A percentile compares a stretch with the other conserved stretches of the same genome.
phyloP scores from a whole-genome alignment of 1,284 basidiomycete species.

The Microbotryum lychnidis-dioicae region DNA sequence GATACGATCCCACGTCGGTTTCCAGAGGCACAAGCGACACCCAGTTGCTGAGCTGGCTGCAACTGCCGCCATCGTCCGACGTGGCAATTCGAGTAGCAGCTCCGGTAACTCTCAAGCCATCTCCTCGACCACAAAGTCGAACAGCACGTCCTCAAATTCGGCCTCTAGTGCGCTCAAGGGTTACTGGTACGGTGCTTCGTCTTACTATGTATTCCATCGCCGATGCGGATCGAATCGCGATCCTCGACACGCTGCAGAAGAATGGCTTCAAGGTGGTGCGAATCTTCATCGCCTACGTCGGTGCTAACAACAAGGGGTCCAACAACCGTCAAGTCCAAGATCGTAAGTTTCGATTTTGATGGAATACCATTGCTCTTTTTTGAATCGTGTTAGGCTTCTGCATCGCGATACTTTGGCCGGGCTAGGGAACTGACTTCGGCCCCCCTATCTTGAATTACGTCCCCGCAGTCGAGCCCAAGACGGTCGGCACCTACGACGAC shows the following conservation, averaged over 20 bases:
- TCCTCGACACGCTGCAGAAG: constrained; percentile 33
- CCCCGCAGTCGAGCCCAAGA: constrained; percentile 40
- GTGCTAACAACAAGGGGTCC: constrained; percentile 32
- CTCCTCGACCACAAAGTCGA: not conserved
- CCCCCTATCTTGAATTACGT: not conserved
- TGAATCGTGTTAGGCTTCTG: too few species aligned
- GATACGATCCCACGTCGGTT: too few species aligned
- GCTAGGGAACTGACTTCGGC: not conserved
- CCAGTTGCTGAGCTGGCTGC: too few species aligned
- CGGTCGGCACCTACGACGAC: constrained; percentile 43
- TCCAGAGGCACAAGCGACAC: too few species aligned
- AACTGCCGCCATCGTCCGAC: too few species aligned
- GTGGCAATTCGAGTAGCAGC: too few species aligned
- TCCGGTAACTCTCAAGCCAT: too few species aligned
- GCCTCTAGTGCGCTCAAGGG: not conserved
- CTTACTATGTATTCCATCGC: constrained; percentile 33
- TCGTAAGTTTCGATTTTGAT: constrained; percentile 2
- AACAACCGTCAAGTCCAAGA: constrained; percentile 20
- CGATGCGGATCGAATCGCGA: constrained; percentile 23
- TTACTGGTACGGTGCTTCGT: constrained; percentile 32
- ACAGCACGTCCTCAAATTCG: not conserved
- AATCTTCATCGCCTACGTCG: constrained; percentile 32
- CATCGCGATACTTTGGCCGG: not conserved
- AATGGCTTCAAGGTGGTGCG: constrained; percentile 34
- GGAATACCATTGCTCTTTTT: too few species aligned